Base-by-base conservation (phyloP, 352 stramenopile species). In the Globisporangium acanthophoron region DNA sequence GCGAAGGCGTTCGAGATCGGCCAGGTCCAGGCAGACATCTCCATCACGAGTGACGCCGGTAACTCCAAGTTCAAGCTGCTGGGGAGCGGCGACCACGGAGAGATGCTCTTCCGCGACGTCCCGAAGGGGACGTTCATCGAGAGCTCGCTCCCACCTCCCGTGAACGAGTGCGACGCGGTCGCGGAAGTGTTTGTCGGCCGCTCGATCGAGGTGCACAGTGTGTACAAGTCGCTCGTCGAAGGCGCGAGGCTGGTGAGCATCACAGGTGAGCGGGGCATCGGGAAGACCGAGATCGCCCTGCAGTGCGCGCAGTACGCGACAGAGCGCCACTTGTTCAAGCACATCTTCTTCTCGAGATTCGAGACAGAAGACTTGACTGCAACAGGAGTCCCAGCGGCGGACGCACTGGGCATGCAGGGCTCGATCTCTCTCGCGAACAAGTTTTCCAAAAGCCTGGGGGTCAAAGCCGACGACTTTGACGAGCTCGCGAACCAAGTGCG, bases 1-100 rank as follows among this genome's bases (percentile, higher is more conserved):
- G 63, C 69, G 8, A 71, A 78, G 39, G 85, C 85, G 40, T 96
- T 96, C 56, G 81, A 94, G 49, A 94, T 96, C 55, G 87, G 84
- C 5, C 75, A 88, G 45, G 80, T 90, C 5, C 79, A 90, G 48
- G 83, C 84, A 33, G 73, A 90, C 50, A 87, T 91, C 33, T 76
- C 74, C 31, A 82, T 80, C 54, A 67, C 69, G 1, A 78, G 65
- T 24, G 65, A 69, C 52, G 59, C 67, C 0, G 65, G 69, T 3
- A 68, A 75, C 50, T 88, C 82, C 6, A 80, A 78, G 41, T 96
- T 95, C 64, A 88, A 93, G 53, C 73, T 96, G 7, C 71, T 96
- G 1, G 85, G 85, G 11, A 61, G 83, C 51, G 87, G 78, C 41
- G 74, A 93, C 53, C 79, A 96, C 62, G 76, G 75, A 18, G 84